Evolutionary conservation across 2,329 filamentous ascomycete genomes (phyloP).

Genomic region (Anthostomella pinea): DNA sequence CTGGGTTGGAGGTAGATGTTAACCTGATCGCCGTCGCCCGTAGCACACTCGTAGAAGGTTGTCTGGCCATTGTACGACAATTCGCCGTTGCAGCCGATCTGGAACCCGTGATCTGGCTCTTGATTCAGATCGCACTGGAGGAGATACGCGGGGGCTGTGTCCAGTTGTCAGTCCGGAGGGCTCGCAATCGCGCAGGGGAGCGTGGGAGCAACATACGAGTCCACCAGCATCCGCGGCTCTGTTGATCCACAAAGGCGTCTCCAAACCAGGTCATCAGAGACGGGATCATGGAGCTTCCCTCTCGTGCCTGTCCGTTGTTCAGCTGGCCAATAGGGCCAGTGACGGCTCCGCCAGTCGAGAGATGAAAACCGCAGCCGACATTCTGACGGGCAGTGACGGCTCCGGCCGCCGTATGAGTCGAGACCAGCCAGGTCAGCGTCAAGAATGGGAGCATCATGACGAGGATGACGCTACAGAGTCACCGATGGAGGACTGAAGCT

Average conservation of each 20-base stretch:
- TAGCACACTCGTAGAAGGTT: slow-evolving; percentile 60
- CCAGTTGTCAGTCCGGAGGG: not conserved
- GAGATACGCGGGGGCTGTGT: slow-evolving; percentile 51
- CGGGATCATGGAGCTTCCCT: slow-evolving; percentile 46
- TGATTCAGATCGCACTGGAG: slow-evolving; percentile 60
- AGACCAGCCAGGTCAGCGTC: slow-evolving; percentile 17
- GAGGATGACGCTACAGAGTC: slow-evolving; percentile 15
- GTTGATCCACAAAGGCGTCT: slow-evolving; percentile 53
- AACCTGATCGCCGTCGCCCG: slow-evolving; percentile 50
- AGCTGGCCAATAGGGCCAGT: slow-evolving; percentile 59
- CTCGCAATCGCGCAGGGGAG: not conserved
- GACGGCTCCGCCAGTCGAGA: slow-evolving; percentile 47
- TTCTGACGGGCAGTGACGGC: slow-evolving; percentile 40
- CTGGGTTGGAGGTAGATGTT: slow-evolving; percentile 51
- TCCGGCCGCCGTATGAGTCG: slow-evolving; percentile 11
- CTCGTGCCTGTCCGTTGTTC: slow-evolving; percentile 58
- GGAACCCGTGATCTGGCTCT: slow-evolving; percentile 52
- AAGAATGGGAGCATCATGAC: slow-evolving; percentile 24
- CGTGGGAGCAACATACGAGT: slow-evolving; percentile 43
- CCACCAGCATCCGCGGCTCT: slow-evolving; percentile 60
- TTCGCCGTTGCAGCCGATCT: slow-evolving; percentile 49
- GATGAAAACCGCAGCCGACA: slow-evolving; percentile 50
- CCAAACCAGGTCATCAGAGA: slow-evolving; percentile 54
- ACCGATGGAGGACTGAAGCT: slow-evolving; percentile 10
- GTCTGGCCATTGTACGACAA: slow-evolving; percentile 50